Conservation (phyloP, 768 basidiomycete species). For the Tulasnella sp. region DNA sequence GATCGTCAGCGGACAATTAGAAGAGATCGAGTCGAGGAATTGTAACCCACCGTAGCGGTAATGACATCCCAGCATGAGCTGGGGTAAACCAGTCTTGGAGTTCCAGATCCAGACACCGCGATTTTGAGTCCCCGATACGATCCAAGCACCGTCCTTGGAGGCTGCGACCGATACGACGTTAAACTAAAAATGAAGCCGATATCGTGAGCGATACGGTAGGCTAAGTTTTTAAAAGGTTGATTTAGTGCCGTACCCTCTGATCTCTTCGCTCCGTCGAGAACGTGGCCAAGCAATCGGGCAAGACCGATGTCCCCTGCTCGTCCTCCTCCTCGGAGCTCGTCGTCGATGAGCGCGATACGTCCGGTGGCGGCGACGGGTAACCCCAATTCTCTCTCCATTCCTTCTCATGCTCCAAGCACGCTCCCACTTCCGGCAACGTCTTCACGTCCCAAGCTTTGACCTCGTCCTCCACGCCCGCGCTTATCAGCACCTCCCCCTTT, state of each 20-base stretch:
- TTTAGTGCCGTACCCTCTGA: neutral
- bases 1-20: too few relatives aligned
- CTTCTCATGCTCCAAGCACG: neutral
- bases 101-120: conserved; percentile 8
- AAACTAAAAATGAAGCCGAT: neutral
- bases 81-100: neutral
- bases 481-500: neutral
- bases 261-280: neutral
- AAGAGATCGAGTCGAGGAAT: too few relatives aligned
- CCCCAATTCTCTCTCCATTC: neutral
- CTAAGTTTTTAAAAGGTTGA: too few relatives aligned
- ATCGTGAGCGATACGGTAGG: too few relatives aligned
- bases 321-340: neutral
- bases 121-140: neutral
- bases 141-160: neutral
- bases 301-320: neutral
- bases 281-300: conserved; percentile 1
- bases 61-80: conserved; percentile 2
- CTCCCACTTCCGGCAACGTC: neutral
- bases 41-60: neutral
- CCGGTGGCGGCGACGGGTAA: neutral
- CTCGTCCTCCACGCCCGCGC: neutral
- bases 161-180: neutral
- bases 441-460: neutral
- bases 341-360: neutral